These are phyloP conservation scores for Mrakia blollopis DNA, from an alignment of 768 basidiomycete species.

Conservation along the genomic window DNA sequence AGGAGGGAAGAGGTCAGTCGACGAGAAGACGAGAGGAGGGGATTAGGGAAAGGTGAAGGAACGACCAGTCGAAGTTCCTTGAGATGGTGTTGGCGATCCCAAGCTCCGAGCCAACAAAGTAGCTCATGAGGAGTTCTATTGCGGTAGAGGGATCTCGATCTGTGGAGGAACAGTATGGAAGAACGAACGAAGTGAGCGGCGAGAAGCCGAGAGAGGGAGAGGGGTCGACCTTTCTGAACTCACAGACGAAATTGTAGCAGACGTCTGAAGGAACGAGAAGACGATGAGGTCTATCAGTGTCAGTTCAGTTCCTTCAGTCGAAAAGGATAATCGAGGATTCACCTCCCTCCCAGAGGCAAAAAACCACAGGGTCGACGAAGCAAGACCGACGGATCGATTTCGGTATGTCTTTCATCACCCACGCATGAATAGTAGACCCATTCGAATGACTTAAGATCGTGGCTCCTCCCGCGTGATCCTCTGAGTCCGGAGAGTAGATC, in stretches of 20 bases:
- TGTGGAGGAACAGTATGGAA: constrained; percentile 47
- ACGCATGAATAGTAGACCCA: constrained; percentile 77
- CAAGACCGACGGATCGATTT: constrained; percentile 67
- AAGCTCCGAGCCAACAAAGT: constrained; percentile 80
- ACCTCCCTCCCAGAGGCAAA: constrained; percentile 94
- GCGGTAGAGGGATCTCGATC: constrained; percentile 57
- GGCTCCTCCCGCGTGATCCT: constrained; percentile 53
- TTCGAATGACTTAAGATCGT: constrained; percentile 85
- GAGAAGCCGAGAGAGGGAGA: neutral
- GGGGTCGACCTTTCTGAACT: neutral
- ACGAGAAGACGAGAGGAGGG: neutral
- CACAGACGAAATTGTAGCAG: constrained; percentile 79
- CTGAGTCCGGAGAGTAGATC: constrained; percentile 32
- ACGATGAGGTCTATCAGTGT: too few relatives aligned
- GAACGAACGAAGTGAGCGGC: neutral
- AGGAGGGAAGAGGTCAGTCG: constrained; percentile 26
- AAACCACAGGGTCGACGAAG: constrained; percentile 79
- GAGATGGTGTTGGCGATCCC: constrained; percentile 81
- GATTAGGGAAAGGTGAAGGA: neutral
- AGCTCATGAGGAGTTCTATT: constrained; percentile 61
- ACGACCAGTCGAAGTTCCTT: constrained; percentile 42
- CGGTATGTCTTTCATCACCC: constrained; percentile 80
- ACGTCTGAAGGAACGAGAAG: constrained; percentile 55
- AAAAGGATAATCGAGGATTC: constrained; percentile 37
- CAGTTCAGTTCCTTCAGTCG: too few relatives aligned